Evolutionary conservation across 73 alveolate species (phyloP), one percentile per base, ranked within the genome.

Genomic region (Symbiodinium pilosum): DNA sequence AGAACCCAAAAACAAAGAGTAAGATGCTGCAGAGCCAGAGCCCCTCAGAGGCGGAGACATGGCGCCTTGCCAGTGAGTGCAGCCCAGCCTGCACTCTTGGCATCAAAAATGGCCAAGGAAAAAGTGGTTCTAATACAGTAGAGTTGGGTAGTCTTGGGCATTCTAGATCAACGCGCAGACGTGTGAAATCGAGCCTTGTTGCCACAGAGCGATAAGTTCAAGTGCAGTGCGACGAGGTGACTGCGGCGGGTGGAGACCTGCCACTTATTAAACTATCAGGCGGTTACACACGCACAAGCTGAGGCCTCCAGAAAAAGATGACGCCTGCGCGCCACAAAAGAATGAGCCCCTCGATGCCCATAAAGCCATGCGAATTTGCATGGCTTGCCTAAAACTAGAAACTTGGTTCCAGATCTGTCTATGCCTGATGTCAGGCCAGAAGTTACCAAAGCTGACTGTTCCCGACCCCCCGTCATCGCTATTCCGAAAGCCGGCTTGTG

Each of bases 191-290:
- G 38, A 24, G 95, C 95, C 95, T 89, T 89, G 87, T 41, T 64
- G 40, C 73, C 95, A 47, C 95, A 89, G 43, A 89, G 95, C 42
- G 95, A 89, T 28, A 89, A 59, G 95, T 89, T 89, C 87, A 89
- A 30, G 87, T 89, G 95, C 71, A 89, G 73, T 0, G 87, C 95
- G 5, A 89, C 95, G 75, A 89, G 95, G 20, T 89, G 86, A 42
- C 95, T 81, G 18, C 95, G 71, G 52, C 95, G 42, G 16, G 69
- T 68, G 36, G 95, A 59, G 51, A 68, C 95, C 95, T 89, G 95
- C 68, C 0, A 20, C 32, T 54, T 21, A 26, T 14, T 47, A 6
- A 47, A 47, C 59, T 47, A 14, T 14, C 21, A 47, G 59, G 59
- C 59, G 21, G 59, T 14, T 47, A 47, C 59, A 47, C 59, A 47